Conservation (phyloP, 208 protist genomes). For the Porcisia hertigi region DNA sequence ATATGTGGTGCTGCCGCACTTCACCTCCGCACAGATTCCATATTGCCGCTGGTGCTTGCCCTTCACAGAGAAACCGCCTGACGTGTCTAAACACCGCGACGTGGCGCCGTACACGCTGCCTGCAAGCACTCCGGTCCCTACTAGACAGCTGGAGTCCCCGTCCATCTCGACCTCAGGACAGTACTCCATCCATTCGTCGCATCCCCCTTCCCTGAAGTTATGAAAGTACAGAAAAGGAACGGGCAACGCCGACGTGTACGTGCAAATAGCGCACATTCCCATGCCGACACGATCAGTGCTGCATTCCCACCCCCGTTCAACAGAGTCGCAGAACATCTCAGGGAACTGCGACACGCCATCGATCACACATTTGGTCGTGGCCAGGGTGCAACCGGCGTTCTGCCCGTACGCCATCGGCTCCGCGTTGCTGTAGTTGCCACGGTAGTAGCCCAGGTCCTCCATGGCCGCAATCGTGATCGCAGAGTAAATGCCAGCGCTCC, state of each 20-base stretch:
- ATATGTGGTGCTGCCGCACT: too few species aligned
- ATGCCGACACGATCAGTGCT: slow-evolving; percentile 29
- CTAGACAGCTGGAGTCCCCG: too few species aligned
- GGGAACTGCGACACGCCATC: slow-evolving; percentile 31
- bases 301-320: slow-evolving; percentile 16
- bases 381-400: slow-evolving; percentile 53
- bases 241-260: too few species aligned
- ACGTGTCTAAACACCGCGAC: too few species aligned
- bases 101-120: too few species aligned
- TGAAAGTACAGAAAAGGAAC: slow-evolving; percentile 34
- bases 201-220: slow-evolving; percentile 44
- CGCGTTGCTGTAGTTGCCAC: slow-evolving; percentile 51
- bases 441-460: slow-evolving; percentile 79
- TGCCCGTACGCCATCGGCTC: slow-evolving; percentile 75
- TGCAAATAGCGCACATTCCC: slow-evolving; percentile 30
- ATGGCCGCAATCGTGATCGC: slow-evolving; percentile 88
- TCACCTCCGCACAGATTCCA: too few species aligned
- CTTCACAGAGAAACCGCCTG: too few species aligned
- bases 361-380: slow-evolving; percentile 33
- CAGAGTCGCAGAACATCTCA: slow-evolving; percentile 45
- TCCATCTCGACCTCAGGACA: slow-evolving; percentile 36
- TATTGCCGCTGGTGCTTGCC: too few species aligned
- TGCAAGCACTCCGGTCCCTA: too few species aligned
- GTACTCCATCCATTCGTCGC: slow-evolving; percentile 47
- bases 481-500: too few species aligned